Percentiles rank a stretch among this genome's conserved stretches.
Evolutionary conservation across 257 asterid species (phyloP).

Genomic region (Oldenlandia corymbosa): DNA sequence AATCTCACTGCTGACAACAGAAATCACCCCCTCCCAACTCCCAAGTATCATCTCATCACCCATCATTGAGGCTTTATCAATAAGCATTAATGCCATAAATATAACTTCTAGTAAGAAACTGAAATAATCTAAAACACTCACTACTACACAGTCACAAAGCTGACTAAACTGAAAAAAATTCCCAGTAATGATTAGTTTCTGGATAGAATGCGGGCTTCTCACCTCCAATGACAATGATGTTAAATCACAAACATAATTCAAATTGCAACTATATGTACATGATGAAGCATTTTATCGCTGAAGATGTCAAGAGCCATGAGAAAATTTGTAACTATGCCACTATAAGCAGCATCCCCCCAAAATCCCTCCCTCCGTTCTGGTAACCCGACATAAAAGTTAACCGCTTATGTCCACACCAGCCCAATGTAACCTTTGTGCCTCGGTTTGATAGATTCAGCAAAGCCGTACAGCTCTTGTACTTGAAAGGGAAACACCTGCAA

Average conservation of each 20-base stretch:
- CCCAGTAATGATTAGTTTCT: slow-evolving; percentile 3
- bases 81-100: background rate
- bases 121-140: background rate
- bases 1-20: background rate
- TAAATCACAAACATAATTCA: slow-evolving; percentile 8
- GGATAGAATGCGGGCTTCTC: slow-evolving; percentile 1
- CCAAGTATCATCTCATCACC: background rate
- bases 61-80: background rate
- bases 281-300: background rate
- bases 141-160: background rate
- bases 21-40: background rate
- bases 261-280: slow-evolving; percentile 17
- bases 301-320: slow-evolving; percentile 4
- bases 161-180: background rate
- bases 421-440: background rate
- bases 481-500: slow-evolving; percentile 2
- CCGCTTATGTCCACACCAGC: background rate
- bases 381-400: too few species aligned
- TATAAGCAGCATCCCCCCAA: background rate
- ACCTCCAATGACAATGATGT: slow-evolving; percentile 3
- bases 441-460: slow-evolving; percentile 2
- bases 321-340: background rate
- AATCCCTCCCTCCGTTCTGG: too few species aligned
- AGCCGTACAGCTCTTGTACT: background rate
- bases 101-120: background rate